phyloP scores from a whole-genome alignment of 2,329 filamentous ascomycete species.

The Nothophoma quercina region DNA sequence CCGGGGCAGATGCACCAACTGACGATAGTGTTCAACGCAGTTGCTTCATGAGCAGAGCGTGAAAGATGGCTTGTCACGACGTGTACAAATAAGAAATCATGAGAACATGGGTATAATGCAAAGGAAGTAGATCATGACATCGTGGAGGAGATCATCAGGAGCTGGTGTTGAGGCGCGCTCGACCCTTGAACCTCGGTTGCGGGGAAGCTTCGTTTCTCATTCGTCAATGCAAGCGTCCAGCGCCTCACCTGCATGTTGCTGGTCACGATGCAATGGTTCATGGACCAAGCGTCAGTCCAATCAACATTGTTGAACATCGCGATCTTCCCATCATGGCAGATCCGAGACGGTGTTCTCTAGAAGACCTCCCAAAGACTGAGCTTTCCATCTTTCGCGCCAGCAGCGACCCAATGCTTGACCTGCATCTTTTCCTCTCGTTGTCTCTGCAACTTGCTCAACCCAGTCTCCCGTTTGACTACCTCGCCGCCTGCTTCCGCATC shows the following conservation, averaged over 20 bases:
- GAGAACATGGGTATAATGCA: not conserved
- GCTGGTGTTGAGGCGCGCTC: constrained; percentile 12
- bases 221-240: constrained; percentile 9
- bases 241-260: too few species aligned
- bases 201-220: constrained; percentile 17
- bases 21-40: not conserved
- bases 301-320: too few species aligned
- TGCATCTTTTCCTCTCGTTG: constrained; percentile 63
- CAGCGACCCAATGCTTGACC: constrained; percentile 85
- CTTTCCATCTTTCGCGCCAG: constrained; percentile 92
- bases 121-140: constrained; percentile 12
- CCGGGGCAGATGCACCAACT: not conserved
- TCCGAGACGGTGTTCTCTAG: too few species aligned
- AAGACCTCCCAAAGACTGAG: constrained; percentile 97
- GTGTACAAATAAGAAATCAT: not conserved
- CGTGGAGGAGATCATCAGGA: constrained; percentile 3
- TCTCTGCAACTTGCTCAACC: constrained; percentile 36
- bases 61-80: not conserved
- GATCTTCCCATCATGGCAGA: too few species aligned
- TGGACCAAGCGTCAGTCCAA: too few species aligned
- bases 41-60: constrained; percentile 4
- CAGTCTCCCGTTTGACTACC: constrained; percentile 21
- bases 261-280: too few species aligned
- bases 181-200: constrained; percentile 26
- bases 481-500: not conserved